Conservation (phyloP, 2,329 filamentous ascomycete genomes). For the Anthostomella pinea region DNA sequence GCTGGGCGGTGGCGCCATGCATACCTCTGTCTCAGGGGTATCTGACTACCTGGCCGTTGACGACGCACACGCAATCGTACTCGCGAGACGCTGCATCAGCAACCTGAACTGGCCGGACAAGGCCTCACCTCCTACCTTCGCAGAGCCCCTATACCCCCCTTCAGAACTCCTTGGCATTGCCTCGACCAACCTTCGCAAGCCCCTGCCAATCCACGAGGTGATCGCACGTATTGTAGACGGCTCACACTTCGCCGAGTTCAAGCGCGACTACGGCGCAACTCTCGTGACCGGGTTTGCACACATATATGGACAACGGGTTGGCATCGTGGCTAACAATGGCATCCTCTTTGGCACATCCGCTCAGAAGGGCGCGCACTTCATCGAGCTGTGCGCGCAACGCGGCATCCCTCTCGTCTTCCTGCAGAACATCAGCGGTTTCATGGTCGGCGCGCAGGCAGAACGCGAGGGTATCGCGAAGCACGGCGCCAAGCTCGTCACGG, state of each 20-base stretch:
- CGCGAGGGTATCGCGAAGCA: constrained; percentile 96
- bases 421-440: constrained; percentile 97
- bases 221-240: constrained; percentile 92
- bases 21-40: constrained; percentile 87
- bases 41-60: constrained; percentile 94
- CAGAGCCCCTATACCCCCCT: constrained; percentile 77
- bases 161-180: constrained; percentile 84
- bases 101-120: constrained; percentile 84
- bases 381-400: constrained; percentile 88
- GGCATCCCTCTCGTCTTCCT: constrained; percentile 88
- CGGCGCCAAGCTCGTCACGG: constrained; percentile 93
- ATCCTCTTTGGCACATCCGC: constrained; percentile 88
- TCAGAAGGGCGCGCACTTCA: constrained; percentile 94
- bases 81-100: constrained; percentile 77
- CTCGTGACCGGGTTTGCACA: constrained; percentile 88
- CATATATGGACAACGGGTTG: constrained; percentile 87
- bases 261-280: constrained; percentile 83
- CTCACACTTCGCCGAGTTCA: constrained; percentile 90
- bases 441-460: constrained; percentile 92
- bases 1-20: constrained; percentile 83
- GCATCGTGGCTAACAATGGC: constrained; percentile 93
- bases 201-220: constrained; percentile 82
- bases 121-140: constrained; percentile 45
- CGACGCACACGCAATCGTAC: constrained; percentile 84
- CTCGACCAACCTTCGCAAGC: constrained; percentile 82